A percentile compares a stretch with the other conserved stretches of the same genome.
Evolutionary conservation across 192 early-diverging fungal genomes (phyloP).

Genomic region (Geranomyces michiganensis): DNA sequence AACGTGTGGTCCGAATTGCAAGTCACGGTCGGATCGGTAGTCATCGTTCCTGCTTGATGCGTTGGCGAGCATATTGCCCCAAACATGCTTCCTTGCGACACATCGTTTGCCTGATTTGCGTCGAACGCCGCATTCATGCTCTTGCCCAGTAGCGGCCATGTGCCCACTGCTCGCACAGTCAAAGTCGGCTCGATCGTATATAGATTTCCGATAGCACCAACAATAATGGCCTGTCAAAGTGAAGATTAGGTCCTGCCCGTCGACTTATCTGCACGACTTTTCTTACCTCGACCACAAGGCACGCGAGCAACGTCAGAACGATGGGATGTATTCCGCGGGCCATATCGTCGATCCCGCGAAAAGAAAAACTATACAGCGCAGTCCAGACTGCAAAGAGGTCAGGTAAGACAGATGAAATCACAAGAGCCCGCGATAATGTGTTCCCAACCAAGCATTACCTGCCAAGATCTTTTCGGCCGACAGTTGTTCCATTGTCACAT

Average conservation of each 20-base stretch:
- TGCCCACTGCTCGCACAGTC: neutral
- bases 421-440: no score
- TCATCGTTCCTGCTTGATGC: no score
- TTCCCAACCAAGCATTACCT: no score
- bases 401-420: no score
- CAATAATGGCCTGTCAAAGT: neutral
- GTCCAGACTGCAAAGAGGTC: neutral
- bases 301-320: neutral
- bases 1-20: no score
- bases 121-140: neutral
- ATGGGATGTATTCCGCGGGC: neutral
- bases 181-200: neutral
- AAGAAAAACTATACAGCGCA: slow-evolving; percentile 13
- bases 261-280: no score
- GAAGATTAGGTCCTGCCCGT: neutral
- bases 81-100: neutral
- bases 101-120: neutral
- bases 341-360: slow-evolving; percentile 16
- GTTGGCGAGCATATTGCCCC: no score
- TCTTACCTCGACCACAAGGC: neutral
- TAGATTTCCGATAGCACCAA: neutral
- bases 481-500: neutral
- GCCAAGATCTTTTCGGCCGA: slow-evolving; percentile 6
- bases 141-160: neutral
- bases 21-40: no score